A percentile compares a stretch with the other conserved stretches of the same genome.
Conservation (phyloP, 2,329 filamentous ascomycete genomes). For the Sphaerulina vaccinii region DNA sequence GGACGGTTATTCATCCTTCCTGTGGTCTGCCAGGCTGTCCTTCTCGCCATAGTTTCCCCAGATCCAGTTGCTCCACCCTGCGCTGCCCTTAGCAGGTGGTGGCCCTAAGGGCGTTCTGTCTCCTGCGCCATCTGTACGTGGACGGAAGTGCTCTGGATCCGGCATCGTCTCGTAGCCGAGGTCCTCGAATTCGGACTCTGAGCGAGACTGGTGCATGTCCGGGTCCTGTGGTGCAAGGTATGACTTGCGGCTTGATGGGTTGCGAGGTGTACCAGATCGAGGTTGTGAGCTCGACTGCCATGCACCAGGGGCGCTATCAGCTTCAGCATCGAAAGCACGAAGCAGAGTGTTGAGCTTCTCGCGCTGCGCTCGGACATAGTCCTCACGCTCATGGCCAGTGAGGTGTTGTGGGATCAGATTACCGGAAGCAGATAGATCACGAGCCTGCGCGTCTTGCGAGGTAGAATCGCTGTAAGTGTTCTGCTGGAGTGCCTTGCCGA, state of each 20-base stretch:
- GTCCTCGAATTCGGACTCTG: conserved; percentile 80
- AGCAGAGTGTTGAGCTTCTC: conserved; percentile 74
- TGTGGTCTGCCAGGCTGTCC: conserved; percentile 33
- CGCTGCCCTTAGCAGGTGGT: conserved; percentile 17
- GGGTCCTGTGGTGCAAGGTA: conserved; percentile 27
- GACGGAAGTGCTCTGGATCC: conserved; percentile 34
- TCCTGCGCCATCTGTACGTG: conserved; percentile 11
- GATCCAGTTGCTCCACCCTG: conserved; percentile 39
- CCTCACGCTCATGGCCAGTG: conserved; percentile 65
- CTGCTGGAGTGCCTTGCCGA: conserved; percentile 69
- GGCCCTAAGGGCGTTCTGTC: background rate
- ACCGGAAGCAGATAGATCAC: conserved; percentile 57
- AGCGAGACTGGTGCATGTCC: conserved; percentile 72
- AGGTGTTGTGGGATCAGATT: conserved; percentile 71
- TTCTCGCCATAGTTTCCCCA: conserved; percentile 42
- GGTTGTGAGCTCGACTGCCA: conserved; percentile 24
- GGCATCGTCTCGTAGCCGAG: conserved; percentile 40
- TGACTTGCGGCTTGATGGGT: conserved; percentile 31
- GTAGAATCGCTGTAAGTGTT: conserved; percentile 38
- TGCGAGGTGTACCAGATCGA: conserved; percentile 26
- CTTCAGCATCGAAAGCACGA: conserved; percentile 76
- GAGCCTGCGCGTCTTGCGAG: conserved; percentile 43
- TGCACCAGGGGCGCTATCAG: conserved; percentile 48
- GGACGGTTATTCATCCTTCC: conserved; percentile 29
- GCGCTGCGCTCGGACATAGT: conserved; percentile 74